Base-by-base conservation (phyloP, 805 yeast species). In the Metschnikowia reukaufii region DNA sequence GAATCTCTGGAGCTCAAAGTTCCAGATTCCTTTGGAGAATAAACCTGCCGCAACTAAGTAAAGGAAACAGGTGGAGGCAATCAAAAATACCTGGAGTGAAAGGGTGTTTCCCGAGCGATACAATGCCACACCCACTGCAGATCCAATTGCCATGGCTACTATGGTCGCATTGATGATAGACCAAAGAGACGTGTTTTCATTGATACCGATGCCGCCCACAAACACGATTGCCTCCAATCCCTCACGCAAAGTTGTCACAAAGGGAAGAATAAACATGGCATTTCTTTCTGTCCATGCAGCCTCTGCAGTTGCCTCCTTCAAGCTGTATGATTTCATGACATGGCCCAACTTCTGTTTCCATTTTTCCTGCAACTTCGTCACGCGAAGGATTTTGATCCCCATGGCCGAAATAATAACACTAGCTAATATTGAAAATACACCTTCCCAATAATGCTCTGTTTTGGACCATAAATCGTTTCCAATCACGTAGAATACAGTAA, bases 151-250 rank as follows among this genome's bases (percentile, higher is more conserved):
- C 2, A 82, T 67, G 0, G 90, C 96, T 0, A 73, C 50, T 0
- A 83, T 23, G 39, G 81, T 80, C 0, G 94, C 83, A 30, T 84
- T 60, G 15, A 91, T 83, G 49, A 86, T 76, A 0, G 89, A 78
- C 46, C 44, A 31, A 5, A 55, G 36, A 0, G 80, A 61, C 10
- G 80, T 61, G 5, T 92, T 89, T 52, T 82, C 87, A 30, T 82
- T 79, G 48, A 87, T 81, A 65, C 96, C 95, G 36, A 90, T 83
- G 21, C 97, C 97, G 3, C 96, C 97, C 36, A 90, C 76, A 58
- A 90, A 90, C 2, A 90, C 94, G 31, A 90, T 90, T 0, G 96
- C 96, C 65, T 90, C 97, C 44, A 90, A 70, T 1, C 96, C 96
- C 65, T 90, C 97, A 61, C 97, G 78, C 41, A 90, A 69, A 4